Evolutionary conservation across 1,139 yeast species (phyloP).

Genomic region (Kurtzmaniella quercitrusa): DNA sequence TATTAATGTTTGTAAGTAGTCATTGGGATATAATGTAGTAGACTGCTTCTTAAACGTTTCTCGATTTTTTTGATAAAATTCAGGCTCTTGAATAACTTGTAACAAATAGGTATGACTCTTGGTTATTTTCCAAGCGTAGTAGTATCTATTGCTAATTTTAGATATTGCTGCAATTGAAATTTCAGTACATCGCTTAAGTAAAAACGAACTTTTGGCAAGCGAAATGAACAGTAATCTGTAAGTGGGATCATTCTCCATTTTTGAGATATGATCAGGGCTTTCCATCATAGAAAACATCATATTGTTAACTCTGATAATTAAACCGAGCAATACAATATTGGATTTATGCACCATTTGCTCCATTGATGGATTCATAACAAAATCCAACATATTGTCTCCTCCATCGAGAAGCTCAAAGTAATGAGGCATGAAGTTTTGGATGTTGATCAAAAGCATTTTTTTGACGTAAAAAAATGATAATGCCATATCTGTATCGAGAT

Average conservation of each 20-base stretch:
- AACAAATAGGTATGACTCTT: conserved; percentile 37
- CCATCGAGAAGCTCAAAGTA: conserved; percentile 31
- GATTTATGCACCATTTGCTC: conserved; percentile 38
- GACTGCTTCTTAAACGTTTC: conserved; percentile 10
- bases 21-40: conserved; percentile 14
- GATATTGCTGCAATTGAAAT: conserved; percentile 33
- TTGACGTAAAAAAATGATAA: conserved; percentile 33
- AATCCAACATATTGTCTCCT: conserved; percentile 32
- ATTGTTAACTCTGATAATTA: conserved; percentile 28
- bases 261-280: conserved; percentile 16
- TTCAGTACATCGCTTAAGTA: conserved; percentile 33
- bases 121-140: conserved; percentile 49
- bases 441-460: conserved; percentile 28
- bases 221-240: conserved; percentile 19
- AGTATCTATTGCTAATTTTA: conserved; percentile 41
- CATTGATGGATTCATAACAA: conserved; percentile 39
- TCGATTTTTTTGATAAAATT: conserved; percentile 26
- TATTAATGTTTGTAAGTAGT: conserved; percentile 28
- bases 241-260: conserved; percentile 13
- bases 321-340: conserved; percentile 29
- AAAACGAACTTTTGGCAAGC: conserved; percentile 26
- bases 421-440: conserved; percentile 37
- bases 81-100: conserved; percentile 23
- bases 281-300: conserved; percentile 16
- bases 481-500: conserved; percentile 25